Evolutionary conservation across 768 basidiomycete genomes (phyloP).

Genomic region (Asterophora parasitica): DNA sequence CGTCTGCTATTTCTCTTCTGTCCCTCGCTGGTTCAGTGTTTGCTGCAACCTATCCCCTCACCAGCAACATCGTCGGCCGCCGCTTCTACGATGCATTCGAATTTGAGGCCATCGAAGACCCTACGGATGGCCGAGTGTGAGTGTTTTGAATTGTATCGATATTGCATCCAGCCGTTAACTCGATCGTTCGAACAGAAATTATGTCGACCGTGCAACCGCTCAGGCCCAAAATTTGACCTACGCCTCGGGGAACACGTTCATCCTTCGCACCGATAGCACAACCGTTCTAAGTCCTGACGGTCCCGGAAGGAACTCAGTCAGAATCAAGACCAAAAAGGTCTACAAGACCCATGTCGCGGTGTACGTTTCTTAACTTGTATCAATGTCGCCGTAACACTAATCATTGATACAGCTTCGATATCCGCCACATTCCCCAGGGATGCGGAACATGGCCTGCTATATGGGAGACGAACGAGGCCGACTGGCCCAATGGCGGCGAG

Average conservation of each 20-base stretch:
- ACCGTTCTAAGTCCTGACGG: slow-evolving; percentile 42
- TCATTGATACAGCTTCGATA: slow-evolving; percentile 25
- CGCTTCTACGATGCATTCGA: slow-evolving; percentile 49
- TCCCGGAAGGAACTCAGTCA: slow-evolving; percentile 55
- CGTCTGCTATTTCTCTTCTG: too few species aligned
- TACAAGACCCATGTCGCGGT: slow-evolving; percentile 51
- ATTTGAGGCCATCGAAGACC: slow-evolving; percentile 48
- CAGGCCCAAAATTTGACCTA: slow-evolving; percentile 51
- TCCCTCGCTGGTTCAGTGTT: slow-evolving; percentile 14
- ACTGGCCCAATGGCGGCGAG: slow-evolving; percentile 32
- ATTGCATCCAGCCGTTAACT: background rate
- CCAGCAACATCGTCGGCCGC: slow-evolving; percentile 40
- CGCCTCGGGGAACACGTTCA: slow-evolving; percentile 45
- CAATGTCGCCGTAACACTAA: too few species aligned
- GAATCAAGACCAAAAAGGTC: slow-evolving; percentile 47
- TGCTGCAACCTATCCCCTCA: slow-evolving; percentile 41
- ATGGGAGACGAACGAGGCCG: slow-evolving; percentile 34
- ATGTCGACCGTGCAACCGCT: slow-evolving; percentile 46
- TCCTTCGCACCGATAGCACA: slow-evolving; percentile 51
- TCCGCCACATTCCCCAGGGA: slow-evolving; percentile 52
- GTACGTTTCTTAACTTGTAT: slow-evolving; percentile 23
- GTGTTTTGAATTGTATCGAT: slow-evolving; percentile 14
- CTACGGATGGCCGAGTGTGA: slow-evolving; percentile 64
- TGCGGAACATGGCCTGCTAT: slow-evolving; percentile 37
- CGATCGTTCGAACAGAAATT: slow-evolving; percentile 27